Conservation (phyloP, 371 early-diverging fungal genomes). For the Haplosporangium sp. region DNA sequence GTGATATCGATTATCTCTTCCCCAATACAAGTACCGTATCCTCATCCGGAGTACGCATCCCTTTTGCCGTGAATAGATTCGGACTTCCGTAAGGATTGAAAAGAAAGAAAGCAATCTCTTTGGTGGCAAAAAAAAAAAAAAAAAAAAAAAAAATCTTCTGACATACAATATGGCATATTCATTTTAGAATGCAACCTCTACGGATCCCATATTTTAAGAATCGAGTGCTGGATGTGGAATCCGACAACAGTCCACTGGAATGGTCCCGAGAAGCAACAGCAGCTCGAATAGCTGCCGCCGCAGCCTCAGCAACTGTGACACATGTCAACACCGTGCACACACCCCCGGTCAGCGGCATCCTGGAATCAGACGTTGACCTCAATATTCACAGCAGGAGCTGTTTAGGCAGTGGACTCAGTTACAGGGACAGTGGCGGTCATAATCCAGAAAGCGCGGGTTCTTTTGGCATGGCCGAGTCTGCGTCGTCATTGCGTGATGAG, state of each 20-base stretch:
- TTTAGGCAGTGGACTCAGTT: not conserved
- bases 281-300: slow-evolving; percentile 23
- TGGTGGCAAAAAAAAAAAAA: too few relatives aligned
- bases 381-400: not conserved
- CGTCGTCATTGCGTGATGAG: not conserved
- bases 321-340: slow-evolving; percentile 43
- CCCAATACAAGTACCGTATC: slow-evolving; percentile 33
- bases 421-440: slow-evolving; percentile 6
- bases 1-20: slow-evolving; percentile 28
- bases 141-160: not conserved
- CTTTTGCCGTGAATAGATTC: slow-evolving; percentile 7
- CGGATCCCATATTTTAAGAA: slow-evolving; percentile 47
- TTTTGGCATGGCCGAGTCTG: slow-evolving; percentile 29
- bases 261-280: slow-evolving; percentile 41
- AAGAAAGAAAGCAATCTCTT: not conserved
- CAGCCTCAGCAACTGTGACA: slow-evolving; percentile 12
- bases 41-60: slow-evolving; percentile 36
- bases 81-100: slow-evolving; percentile 26
- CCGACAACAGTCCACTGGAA: slow-evolving; percentile 26
- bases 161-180: not conserved
- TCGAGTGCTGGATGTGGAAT: slow-evolving; percentile 35
- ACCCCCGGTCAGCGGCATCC: slow-evolving; percentile 5
- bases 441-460: slow-evolving; percentile 10
- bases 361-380: slow-evolving; percentile 7
- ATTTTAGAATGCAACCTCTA: slow-evolving; percentile 35